Conservation (phyloP, 371 early-diverging fungal genomes). For the Actinomortierella ambigua region DNA sequence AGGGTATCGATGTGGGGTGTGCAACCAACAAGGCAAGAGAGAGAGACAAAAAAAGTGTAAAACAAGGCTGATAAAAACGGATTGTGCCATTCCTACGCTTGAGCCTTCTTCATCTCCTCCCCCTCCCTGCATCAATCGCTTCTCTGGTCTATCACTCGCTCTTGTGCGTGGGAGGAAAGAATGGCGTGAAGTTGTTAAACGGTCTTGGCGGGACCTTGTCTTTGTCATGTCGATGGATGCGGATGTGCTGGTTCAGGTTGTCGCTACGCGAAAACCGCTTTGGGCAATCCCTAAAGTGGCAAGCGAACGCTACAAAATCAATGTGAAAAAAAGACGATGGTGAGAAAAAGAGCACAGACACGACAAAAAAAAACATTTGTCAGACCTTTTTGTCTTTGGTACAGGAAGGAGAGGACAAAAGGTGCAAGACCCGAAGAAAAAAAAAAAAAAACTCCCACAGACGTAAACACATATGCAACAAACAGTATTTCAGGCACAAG, state of each 20-base stretch:
- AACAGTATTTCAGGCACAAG: too few relatives aligned
- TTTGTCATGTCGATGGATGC: conserved; percentile 48
- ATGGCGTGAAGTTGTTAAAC: conserved; percentile 17
- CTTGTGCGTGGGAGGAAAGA: neutral
- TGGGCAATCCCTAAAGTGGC: conserved; percentile 45
- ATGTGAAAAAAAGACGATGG: conserved; percentile 4
- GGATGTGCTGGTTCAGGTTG: conserved; percentile 53
- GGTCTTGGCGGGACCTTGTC: conserved; percentile 17
- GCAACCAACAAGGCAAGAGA: too few relatives aligned
- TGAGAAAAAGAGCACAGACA: neutral
- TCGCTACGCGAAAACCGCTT: conserved; percentile 54
- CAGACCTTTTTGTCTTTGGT: neutral
- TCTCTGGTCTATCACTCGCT: too few relatives aligned
- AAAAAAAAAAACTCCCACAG: too few relatives aligned
- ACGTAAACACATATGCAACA: too few relatives aligned
- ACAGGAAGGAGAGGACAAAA: neutral
- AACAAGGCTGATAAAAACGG: too few relatives aligned
- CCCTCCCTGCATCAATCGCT: too few relatives aligned
- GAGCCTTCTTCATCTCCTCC: too few relatives aligned
- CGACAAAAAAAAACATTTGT: neutral
- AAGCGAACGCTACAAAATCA: conserved; percentile 42
- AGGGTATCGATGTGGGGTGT: too few relatives aligned
- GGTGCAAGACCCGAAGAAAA: too few relatives aligned
- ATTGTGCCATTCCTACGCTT: too few relatives aligned
- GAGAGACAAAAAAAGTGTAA: too few relatives aligned